Conservation (phyloP, 2,329 filamentous ascomycete species). For the Fusarium longipes region DNA sequence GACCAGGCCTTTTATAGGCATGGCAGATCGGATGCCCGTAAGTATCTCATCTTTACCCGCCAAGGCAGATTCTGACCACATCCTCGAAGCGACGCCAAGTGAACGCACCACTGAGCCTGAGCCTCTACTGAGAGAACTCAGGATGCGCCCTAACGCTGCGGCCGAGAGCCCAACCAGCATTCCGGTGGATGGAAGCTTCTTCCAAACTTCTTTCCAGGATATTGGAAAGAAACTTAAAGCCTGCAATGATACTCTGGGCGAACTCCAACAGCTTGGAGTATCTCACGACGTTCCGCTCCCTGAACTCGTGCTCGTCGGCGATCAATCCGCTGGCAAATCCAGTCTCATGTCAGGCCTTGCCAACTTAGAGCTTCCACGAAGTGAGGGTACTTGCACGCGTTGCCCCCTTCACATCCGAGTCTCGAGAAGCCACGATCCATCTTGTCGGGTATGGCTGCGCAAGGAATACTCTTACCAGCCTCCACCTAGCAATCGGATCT, state of each 20-base stretch:
- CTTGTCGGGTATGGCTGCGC: conserved; percentile 74
- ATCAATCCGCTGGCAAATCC: conserved; percentile 87
- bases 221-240: conserved; percentile 73
- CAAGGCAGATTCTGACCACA: conserved; percentile 17
- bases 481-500: conserved; percentile 53
- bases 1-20: conserved; percentile 44
- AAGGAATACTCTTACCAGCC: conserved; percentile 70
- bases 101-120: conserved; percentile 51
- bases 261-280: conserved; percentile 78
- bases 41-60: conserved; percentile 35
- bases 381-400: conserved; percentile 78
- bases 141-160: conserved; percentile 44
- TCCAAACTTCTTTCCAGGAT: conserved; percentile 58
- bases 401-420: conserved; percentile 85
- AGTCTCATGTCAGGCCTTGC: conserved; percentile 73
- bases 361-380: conserved; percentile 77
- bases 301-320: conserved; percentile 84
- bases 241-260: conserved; percentile 73
- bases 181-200: conserved; percentile 51
- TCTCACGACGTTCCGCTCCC: conserved; percentile 77
- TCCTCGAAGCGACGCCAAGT: conserved; percentile 52
- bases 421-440: conserved; percentile 69
- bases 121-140: conserved; percentile 54
- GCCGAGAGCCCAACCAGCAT: conserved; percentile 46
- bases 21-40: conserved; percentile 55